Conservation (phyloP, 495 filamentous ascomycete species). For the Neurospora sp. region DNA sequence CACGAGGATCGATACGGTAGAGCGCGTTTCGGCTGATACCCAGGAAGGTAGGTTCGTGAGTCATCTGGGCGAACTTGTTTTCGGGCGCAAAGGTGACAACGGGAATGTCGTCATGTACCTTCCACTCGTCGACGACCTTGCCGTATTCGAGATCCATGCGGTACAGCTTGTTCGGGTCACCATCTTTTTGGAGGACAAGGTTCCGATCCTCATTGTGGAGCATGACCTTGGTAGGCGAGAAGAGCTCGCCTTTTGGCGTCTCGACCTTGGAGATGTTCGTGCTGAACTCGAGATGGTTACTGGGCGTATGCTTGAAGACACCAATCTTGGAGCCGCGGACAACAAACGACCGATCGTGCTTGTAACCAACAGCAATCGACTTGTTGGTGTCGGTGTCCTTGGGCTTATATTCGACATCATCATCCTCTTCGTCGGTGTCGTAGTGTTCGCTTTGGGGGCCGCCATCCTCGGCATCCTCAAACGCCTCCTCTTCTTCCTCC, state of each 20-base stretch:
- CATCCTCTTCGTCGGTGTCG: constrained; percentile 84
- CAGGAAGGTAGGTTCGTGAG: constrained; percentile 85
- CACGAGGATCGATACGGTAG: constrained; percentile 87
- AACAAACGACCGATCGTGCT: constrained; percentile 93
- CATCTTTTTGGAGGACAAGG: constrained; percentile 80
- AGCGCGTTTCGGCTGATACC: constrained; percentile 86
- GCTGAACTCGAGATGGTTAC: constrained; percentile 92
- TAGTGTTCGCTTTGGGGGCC: constrained; percentile 54
- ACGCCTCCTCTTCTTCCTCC: constrained; percentile 50
- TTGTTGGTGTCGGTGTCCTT: constrained; percentile 85
- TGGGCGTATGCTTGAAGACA: constrained; percentile 91
- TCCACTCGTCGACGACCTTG: constrained; percentile 99
- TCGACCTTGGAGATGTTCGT: constrained; percentile 95
- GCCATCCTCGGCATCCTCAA: constrained; percentile 53
- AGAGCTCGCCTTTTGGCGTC: constrained; percentile 76
- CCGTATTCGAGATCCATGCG: constrained; percentile 97
- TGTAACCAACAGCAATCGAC: constrained; percentile 94
- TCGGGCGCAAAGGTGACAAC: constrained; percentile 87
- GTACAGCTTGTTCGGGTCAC: constrained; percentile 85
- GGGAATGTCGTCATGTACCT: constrained; percentile 93
- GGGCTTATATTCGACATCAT: constrained; percentile 62
- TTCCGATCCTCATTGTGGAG: constrained; percentile 86
- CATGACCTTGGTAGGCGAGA: constrained; percentile 97
- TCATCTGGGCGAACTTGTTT: constrained; percentile 98
- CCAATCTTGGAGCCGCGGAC: constrained; percentile 96